Percentiles rank a stretch among this genome's conserved stretches.
These are phyloP conservation scores for Chrysanthemum lavandulifolium DNA, from an alignment of 129 eudicot species.

Conservation along the genomic window DNA sequence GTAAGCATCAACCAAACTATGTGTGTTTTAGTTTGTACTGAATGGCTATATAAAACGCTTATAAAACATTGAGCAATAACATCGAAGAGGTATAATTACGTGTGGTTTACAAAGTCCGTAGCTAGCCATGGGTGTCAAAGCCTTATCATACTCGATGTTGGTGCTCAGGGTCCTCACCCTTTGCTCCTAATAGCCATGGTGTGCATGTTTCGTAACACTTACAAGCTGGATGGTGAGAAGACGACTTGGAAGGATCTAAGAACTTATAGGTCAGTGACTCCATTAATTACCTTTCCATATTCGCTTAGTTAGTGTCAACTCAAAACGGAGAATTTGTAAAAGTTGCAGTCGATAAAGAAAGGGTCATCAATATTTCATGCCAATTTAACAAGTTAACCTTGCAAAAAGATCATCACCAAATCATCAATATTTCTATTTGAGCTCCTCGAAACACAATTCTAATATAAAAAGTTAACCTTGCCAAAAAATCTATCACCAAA, in stretches of 20 bases:
- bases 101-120: background rate
- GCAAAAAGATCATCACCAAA: too few species aligned
- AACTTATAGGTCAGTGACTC: slow-evolving; percentile 39
- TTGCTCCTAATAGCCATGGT: slow-evolving; percentile 31
- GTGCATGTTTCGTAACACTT: slow-evolving; percentile 32
- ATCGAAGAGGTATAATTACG: background rate
- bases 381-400: too few species aligned
- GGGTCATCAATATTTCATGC: too few species aligned
- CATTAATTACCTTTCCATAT: background rate
- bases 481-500: too few species aligned
- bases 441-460: too few species aligned
- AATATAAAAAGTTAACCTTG: too few species aligned
- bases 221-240: slow-evolving; percentile 22
- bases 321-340: too few species aligned
- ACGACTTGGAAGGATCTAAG: slow-evolving; percentile 32
- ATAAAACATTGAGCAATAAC: background rate
- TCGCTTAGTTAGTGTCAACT: background rate
- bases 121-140: slow-evolving; percentile 38
- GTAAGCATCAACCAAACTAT: slow-evolving; percentile 1
- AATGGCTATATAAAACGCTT: background rate
- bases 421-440: too few species aligned
- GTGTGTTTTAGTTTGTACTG: background rate
- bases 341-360: too few species aligned
- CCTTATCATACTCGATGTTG: slow-evolving; percentile 27
- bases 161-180: slow-evolving; percentile 36